Percentiles rank a stretch among this genome's conserved stretches.
Evolutionary conservation across 2,329 filamentous ascomycete species (phyloP).

Genomic region (Phialophora macrospora): DNA sequence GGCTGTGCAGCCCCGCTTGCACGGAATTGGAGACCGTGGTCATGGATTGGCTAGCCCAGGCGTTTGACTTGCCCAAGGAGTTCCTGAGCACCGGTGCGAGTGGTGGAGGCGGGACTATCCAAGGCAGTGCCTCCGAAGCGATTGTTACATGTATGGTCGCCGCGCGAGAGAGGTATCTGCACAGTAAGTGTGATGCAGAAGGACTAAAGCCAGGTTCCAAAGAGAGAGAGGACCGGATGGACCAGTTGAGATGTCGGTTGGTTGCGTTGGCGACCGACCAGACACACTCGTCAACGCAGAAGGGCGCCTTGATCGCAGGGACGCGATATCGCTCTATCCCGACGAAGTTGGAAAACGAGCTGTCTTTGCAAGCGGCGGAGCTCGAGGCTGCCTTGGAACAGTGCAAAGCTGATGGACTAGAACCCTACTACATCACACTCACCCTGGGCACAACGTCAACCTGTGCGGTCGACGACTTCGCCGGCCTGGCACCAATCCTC

Average conservation of each 20-base stretch:
- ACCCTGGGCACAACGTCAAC: conserved; percentile 87
- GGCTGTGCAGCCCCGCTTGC: conserved; percentile 89
- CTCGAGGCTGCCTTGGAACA: conserved; percentile 67
- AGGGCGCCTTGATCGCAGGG: conserved; percentile 83
- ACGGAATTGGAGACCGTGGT: conserved; percentile 94
- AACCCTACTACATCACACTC: conserved; percentile 84
- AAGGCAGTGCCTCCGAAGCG: conserved; percentile 87
- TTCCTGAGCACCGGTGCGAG: conserved; percentile 72
- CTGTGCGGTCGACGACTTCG: conserved; percentile 84
- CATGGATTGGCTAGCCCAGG: conserved; percentile 85
- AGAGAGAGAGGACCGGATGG: conserved; percentile 72
- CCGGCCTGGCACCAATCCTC: conserved; percentile 61
- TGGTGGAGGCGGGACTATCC: conserved; percentile 85
- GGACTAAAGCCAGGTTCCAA: conserved; percentile 52
- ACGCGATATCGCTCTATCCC: conserved; percentile 76
- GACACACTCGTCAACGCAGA: conserved; percentile 82
- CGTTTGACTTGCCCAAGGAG: conserved; percentile 72
- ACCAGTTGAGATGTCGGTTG: conserved; percentile 69
- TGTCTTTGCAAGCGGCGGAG: conserved; percentile 69
- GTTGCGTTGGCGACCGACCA: conserved; percentile 81
- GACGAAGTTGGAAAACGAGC: conserved; percentile 66
- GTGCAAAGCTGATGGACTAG: conserved; percentile 70
- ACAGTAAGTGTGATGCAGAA: conserved; percentile 60
- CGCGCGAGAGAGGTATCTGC: conserved; percentile 78
- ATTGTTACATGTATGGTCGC: conserved; percentile 86